phyloP scores from a whole-genome alignment of 805 yeast genomes.

The Clavispora fructus region DNA sequence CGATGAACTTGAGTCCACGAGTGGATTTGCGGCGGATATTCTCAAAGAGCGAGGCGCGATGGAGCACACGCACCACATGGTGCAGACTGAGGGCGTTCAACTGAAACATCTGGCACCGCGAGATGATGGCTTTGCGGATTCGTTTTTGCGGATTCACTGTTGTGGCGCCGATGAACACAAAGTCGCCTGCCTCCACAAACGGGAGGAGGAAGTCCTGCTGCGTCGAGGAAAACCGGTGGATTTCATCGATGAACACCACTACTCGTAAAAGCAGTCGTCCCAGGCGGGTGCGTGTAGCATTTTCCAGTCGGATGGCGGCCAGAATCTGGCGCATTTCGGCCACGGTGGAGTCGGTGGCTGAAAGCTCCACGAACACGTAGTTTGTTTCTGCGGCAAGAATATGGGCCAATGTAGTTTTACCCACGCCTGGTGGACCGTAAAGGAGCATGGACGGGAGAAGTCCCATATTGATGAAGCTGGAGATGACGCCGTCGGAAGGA shows the following conservation, averaged over 20 bases:
- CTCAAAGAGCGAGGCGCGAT: slow-evolving; percentile 47
- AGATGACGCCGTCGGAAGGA: slow-evolving; percentile 55
- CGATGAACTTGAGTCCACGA: slow-evolving; percentile 9
- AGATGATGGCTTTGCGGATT: slow-evolving; percentile 72
- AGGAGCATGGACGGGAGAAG: slow-evolving; percentile 78
- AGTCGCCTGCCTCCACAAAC: slow-evolving; percentile 75
- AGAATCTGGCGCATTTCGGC: slow-evolving; percentile 59
- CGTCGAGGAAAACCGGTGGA: slow-evolving; percentile 77
- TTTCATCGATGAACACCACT: slow-evolving; percentile 84
- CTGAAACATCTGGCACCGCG: slow-evolving; percentile 78
- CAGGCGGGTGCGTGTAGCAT: slow-evolving; percentile 31
- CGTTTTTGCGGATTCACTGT: slow-evolving; percentile 70
- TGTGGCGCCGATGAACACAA: slow-evolving; percentile 90
- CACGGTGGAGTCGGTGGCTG: slow-evolving; percentile 74
- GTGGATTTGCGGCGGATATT: slow-evolving; percentile 20
- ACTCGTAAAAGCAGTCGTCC: slow-evolving; percentile 6
- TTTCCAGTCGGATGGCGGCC: slow-evolving; percentile 43
- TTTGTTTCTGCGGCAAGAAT: slow-evolving; percentile 53
- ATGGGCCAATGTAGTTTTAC: slow-evolving; percentile 81
- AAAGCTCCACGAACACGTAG: slow-evolving; percentile 67
- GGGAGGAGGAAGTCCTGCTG: slow-evolving; percentile 90
- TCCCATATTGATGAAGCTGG: slow-evolving; percentile 60
- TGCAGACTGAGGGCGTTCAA: slow-evolving; percentile 46
- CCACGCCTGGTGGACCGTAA: slow-evolving; percentile 96
- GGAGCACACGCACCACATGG: slow-evolving; percentile 51